phyloP scores from a whole-genome alignment of 2,329 filamentous ascomycete genomes.

The Aplosporella prunicola region DNA sequence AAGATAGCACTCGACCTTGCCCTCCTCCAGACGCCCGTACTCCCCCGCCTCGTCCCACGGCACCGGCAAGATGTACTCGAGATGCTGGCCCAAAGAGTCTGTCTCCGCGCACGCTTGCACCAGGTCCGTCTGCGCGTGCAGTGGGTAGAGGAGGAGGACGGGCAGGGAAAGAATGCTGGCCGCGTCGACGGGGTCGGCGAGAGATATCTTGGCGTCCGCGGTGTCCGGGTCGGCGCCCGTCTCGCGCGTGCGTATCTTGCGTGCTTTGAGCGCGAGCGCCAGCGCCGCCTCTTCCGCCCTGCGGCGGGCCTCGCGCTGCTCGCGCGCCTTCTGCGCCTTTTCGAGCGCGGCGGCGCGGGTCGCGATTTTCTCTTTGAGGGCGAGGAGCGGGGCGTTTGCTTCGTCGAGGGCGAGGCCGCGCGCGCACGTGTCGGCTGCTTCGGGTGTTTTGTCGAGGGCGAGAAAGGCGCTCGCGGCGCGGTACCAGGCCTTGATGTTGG shows the following conservation, averaged over 20 bases:
- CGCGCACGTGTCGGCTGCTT: constrained; percentile 71
- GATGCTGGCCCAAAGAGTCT: constrained; percentile 64
- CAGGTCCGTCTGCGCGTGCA: constrained; percentile 75
- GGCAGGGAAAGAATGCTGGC: constrained; percentile 66
- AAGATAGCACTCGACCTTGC: constrained; percentile 72
- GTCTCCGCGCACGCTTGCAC: constrained; percentile 78
- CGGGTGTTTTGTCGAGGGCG: constrained; percentile 64
- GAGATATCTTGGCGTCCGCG: constrained; percentile 66
- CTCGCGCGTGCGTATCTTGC: constrained; percentile 58
- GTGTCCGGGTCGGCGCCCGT: constrained; percentile 72
- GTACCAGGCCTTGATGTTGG: constrained; percentile 85
- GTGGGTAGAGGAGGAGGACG: constrained; percentile 74
- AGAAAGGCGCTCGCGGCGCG: constrained; percentile 71
- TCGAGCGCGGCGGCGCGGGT: constrained; percentile 48
- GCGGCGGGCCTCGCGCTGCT: constrained; percentile 45
- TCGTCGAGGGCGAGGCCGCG: constrained; percentile 65
- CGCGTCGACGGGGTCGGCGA: constrained; percentile 66
- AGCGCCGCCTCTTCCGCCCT: constrained; percentile 49
- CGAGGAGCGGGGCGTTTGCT: constrained; percentile 56
- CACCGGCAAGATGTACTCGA: constrained; percentile 76
- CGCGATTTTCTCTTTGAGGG: constrained; percentile 54
- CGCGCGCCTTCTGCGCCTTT: constrained; percentile 47
- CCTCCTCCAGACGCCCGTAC: constrained; percentile 49
- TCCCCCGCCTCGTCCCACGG: constrained; percentile 69
- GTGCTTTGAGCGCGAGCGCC: constrained; percentile 47